Evolutionary conservation across 805 yeast genomes (phyloP).

Genomic region (Scheffersomyces lignosus): DNA sequence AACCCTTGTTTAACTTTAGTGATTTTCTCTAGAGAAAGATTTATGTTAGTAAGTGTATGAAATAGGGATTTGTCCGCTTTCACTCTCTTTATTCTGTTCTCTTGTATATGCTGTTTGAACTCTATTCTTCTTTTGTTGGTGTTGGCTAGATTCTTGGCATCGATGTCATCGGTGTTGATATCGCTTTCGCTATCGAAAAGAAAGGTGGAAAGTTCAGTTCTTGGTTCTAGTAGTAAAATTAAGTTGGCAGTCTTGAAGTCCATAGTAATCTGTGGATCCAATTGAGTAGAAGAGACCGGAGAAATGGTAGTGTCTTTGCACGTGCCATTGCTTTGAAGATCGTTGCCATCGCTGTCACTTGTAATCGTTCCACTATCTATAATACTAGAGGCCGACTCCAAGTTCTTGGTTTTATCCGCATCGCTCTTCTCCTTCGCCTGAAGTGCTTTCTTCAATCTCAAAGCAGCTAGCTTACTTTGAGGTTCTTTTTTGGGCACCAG

Average conservation of each 20-base stretch:
- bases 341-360: too few species aligned
- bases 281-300: too few species aligned
- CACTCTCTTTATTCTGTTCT: constrained; percentile 20
- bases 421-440: neutral
- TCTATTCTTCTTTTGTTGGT: constrained; percentile 1
- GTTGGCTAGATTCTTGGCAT: neutral
- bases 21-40: constrained; percentile 29
- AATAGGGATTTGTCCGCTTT: constrained; percentile 21
- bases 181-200: constrained; percentile 6
- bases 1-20: constrained; percentile 55
- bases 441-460: neutral
- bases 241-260: constrained; percentile 1
- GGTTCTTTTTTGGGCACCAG: neutral
- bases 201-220: constrained; percentile 1
- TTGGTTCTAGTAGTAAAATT: constrained; percentile 2
- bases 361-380: too few species aligned
- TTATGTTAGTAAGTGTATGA: constrained; percentile 43
- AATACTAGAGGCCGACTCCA: too few species aligned
- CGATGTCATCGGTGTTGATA: constrained; percentile 6
- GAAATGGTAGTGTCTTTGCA: too few species aligned
- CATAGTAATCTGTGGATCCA: neutral
- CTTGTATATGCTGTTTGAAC: constrained; percentile 4
- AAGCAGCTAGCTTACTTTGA: neutral
- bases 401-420: neutral
- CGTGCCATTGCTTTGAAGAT: too few species aligned